Evolutionary conservation across 2,329 filamentous ascomycete genomes (phyloP), one percentile per base, ranked within the genome.

Genomic region (Lithohypha guttulata): DNA sequence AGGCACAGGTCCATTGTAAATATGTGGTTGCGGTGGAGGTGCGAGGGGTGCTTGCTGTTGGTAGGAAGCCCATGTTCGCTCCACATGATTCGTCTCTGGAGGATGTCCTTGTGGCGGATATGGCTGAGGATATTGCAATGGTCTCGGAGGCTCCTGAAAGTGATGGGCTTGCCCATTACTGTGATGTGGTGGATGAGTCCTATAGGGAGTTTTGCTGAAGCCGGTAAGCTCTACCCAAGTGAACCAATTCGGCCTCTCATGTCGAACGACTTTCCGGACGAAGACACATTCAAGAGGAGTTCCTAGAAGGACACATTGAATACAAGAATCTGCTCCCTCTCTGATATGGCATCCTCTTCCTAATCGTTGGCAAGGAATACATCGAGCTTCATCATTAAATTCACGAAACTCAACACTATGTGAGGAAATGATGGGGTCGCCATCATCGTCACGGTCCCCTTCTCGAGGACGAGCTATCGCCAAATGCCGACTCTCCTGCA

Each of bases 371-470:
- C 39, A 42, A 4, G 39, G 33, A 7, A 30, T 11, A 23, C 39
- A 42, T 4, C 32, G 32, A 9, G 31, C 32, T 11, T 42, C 39
- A 19, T 39, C 35, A 19, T 39, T 39, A 23, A 39, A 39, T 14
- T 39, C 35, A 4, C 35, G 26, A 14, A 39, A 11, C 20, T 39
- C 35, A 17, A 39, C 35, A 22, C 26, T 27, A 39, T 27, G 35
- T 10, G 35, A 39, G 10, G 35, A 27, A n/a, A 39, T 19, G 17
- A 39, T 11, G 6, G 35, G 35, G 19, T 39, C 35, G 19, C 35
- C 35, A 39, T 39, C 35, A n/a, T 39, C 35, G 23, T 39, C 35
- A 18, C 20, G 15, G 20, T 29, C 18, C 15, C 35, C 35, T 14
- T 39, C 35, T 17, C 27, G 35, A 31, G 35, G 35, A 28, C 35